Base-by-base conservation (phyloP, 2,329 filamentous ascomycete species). In the Aspergillus udagawae region DNA sequence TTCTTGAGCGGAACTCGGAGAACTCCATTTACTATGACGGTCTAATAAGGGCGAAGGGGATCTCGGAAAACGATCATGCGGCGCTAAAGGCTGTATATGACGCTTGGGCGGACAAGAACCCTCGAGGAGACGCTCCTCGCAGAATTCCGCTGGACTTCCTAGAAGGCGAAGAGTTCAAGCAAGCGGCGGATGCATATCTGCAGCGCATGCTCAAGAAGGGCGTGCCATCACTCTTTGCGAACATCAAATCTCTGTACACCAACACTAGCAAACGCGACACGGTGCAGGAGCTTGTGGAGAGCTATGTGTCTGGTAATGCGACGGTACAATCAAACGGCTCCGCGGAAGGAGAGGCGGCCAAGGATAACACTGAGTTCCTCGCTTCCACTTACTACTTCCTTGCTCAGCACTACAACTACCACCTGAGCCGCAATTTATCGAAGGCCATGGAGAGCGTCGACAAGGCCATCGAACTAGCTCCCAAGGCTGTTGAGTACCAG, bases 341-440 rank as follows among this genome's bases (percentile, higher is more conserved):
- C 20, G 76, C 75, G 48, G 75, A 77, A 53, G 77, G 79, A 23
- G 64, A 70, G 47, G 70, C 73, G 4, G 82, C 82, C 56, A 81
- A 80, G 25, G 79, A 85, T 52, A 77, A 78, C n/a, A 79, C 79
- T 38, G 68, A 71, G 28, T 93, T 93, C 70, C 82, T 89, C 67
- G 84, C 90, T 14, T 90, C 92, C 1, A 90, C 90, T 14, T 84
- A 92, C 51, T 97, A 95, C 75, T 99, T 95, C 79, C 84, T 99
- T 54, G 92, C 92, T 8, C 94, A 97, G 70, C 95, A 99, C 76
- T 96, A 97, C 81, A 94, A 96, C 78, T 97, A 96, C 74, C 83
- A 89, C 72, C 80, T 91, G 58, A 96, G 91, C 71, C 91, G 92
- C 45, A 86, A 97, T 72, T 82, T 97, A 25, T 67, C 82, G 57